Conservation (phyloP, 2,329 filamentous ascomycete genomes). For the Bipolaris victoriae region DNA sequence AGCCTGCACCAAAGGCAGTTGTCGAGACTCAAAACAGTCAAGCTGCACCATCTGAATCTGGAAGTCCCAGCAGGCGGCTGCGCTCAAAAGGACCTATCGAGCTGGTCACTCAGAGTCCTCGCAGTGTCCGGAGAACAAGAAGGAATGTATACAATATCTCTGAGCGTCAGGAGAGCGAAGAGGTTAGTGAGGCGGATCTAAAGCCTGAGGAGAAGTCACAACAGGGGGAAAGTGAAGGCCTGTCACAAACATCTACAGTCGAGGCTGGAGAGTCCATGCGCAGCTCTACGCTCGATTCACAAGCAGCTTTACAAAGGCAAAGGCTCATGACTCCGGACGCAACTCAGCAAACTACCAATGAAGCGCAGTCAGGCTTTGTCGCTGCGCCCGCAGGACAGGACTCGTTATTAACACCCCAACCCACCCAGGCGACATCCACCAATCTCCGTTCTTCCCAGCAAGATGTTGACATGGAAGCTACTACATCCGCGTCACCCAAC, state of each 20-base stretch:
- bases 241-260: slow-evolving; percentile 10
- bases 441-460: slow-evolving; percentile 31
- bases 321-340: slow-evolving; percentile 35
- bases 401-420: slow-evolving; percentile 47
- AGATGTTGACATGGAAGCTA: slow-evolving; percentile 12
- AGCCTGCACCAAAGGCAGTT: slow-evolving; percentile 1
- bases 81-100: slow-evolving; percentile 14
- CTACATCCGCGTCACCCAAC: not conserved
- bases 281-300: slow-evolving; percentile 12
- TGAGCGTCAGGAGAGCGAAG: slow-evolving; percentile 1
- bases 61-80: slow-evolving; percentile 14
- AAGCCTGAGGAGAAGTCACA: slow-evolving; percentile 9
- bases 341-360: slow-evolving; percentile 34
- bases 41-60: slow-evolving; percentile 7
- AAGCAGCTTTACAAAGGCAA: slow-evolving; percentile 22
- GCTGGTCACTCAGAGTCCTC: slow-evolving; percentile 17
- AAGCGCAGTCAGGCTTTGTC: slow-evolving; percentile 26
- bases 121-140: slow-evolving; percentile 21
- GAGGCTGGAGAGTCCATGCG: slow-evolving; percentile 9
- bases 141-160: slow-evolving; percentile 17
- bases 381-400: slow-evolving; percentile 24
- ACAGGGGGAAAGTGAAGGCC: slow-evolving; percentile 16
- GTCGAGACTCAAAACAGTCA: slow-evolving; percentile 7
- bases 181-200: slow-evolving; percentile 8
- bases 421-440: slow-evolving; percentile 43